A percentile compares a stretch with the other conserved stretches of the same genome.
phyloP scores from a whole-genome alignment of 2,329 filamentous ascomycete genomes.

The Venturiaceae sp. region DNA sequence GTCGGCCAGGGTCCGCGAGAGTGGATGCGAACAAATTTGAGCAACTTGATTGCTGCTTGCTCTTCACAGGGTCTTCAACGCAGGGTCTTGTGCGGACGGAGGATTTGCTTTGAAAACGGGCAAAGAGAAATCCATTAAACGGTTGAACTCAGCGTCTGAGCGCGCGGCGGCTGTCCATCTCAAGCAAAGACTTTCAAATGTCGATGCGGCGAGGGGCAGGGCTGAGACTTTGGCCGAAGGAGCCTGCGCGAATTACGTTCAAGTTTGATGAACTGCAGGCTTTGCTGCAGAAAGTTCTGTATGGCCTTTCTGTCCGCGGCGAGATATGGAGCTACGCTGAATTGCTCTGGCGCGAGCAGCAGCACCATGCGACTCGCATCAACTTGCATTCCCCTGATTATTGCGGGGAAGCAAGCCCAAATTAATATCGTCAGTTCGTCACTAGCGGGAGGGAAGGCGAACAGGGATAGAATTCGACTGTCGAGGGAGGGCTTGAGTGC shows the following conservation, averaged over 20 bases:
- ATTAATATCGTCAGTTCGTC: slow-evolving; percentile 1
- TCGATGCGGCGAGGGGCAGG: background rate
- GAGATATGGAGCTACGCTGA: background rate
- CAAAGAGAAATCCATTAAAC: background rate
- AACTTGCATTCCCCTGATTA: background rate
- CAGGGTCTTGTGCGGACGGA: background rate
- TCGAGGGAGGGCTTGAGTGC: no score
- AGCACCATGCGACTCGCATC: background rate
- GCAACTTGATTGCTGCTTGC: background rate
- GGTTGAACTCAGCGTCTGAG: no score
- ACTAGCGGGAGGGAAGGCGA: background rate
- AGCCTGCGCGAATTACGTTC: background rate
- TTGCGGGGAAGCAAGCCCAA: background rate
- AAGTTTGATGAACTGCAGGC: background rate
- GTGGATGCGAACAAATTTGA: background rate
- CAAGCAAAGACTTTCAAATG: background rate
- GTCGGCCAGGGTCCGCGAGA: background rate
- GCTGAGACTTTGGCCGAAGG: background rate
- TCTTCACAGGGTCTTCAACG: background rate
- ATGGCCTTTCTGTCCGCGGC: background rate
- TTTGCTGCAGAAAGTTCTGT: background rate
- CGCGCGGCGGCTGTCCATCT: background rate
- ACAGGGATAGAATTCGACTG: background rate
- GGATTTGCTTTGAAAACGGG: background rate
- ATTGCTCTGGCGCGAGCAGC: background rate